Evolutionary conservation across 164 flowering plant genomes (phyloP), one percentile per base, ranked within the genome.

Genomic region (Saururus chinensis): DNA sequence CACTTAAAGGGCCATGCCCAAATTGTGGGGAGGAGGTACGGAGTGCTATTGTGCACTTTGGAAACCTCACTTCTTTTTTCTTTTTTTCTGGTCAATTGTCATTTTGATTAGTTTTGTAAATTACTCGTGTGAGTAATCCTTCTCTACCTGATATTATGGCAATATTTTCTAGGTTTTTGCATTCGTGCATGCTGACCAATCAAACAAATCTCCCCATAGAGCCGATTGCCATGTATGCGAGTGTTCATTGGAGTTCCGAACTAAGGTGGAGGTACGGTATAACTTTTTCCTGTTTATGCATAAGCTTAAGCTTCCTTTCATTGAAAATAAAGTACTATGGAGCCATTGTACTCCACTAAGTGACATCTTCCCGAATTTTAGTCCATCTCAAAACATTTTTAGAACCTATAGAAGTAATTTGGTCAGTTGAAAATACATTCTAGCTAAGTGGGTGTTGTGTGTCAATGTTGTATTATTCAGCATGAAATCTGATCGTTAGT

Each of bases 11-110:
- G 20, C 68, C 87, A 56, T 93, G 99, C 75, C 99, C 99, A 25
- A 90, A 79, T 74, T 93, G 97, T 64, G 88, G 89, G n/a, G 98
- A 92, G 68, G 95, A 92, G 96, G 98, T 92, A 45, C 1, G 4
- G 0, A 45, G 4, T 45, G 49, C 17, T 45, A 1, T 17, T 45
- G 2, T 4, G 49, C 1, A 45, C 11, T 17, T 45, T 45, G 49
- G 11, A 12, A 12, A 17, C 17, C 17, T 45, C 49, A 7, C 17
- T 12, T 45, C 17, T 45, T 1, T 7, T 45, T 45, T 41, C 45
- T 0, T 13, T 45, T 12, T 45, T 45, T 45, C 17, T 12, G 17
- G 4, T 45, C 17, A 12, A 12, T 12, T 45, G 14, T 12, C 14
- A 45, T 12, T 45, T 45, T 45, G 12, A 41, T 41, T 41, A 8